A percentile compares a stretch with the other conserved stretches of the same genome.
phyloP scores from a whole-genome alignment of 2,329 filamentous ascomycete species.

The Aspergillus thermomutatus region DNA sequence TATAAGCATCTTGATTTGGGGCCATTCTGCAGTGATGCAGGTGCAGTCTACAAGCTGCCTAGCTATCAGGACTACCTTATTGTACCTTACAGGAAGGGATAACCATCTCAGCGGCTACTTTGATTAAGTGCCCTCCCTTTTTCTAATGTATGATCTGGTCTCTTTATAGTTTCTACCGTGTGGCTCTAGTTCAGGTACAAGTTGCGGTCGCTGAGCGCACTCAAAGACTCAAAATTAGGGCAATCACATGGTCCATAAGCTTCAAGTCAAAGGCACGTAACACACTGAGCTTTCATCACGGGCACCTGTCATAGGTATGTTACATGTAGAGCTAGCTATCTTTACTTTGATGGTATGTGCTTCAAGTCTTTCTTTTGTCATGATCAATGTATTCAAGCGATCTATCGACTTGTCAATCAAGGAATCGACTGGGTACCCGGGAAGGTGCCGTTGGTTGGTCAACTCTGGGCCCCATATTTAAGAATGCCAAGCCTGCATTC shows the following conservation, averaged over 20 bases:
- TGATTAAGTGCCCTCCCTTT: neutral
- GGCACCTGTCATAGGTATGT: neutral
- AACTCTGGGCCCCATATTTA: neutral
- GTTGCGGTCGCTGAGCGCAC: neutral
- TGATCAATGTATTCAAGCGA: neutral
- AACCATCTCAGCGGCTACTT: neutral
- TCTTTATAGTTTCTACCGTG: neutral
- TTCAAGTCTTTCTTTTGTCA: neutral
- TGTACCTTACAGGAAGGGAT: neutral
- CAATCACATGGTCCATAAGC: neutral
- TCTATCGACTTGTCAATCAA: neutral
- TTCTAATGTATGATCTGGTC: neutral
- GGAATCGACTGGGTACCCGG: neutral
- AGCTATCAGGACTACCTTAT: neutral
- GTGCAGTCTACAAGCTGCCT: neutral
- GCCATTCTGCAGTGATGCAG: neutral
- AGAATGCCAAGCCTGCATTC: conserved; percentile 23
- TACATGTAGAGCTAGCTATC: neutral
- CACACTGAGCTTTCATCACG: neutral
- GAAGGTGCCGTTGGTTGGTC: neutral
- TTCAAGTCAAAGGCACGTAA: neutral
- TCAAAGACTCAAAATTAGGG: neutral
- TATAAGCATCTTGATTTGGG: neutral
- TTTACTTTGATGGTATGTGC: neutral
- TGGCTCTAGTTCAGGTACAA: neutral